These are phyloP conservation scores for Coemansia sp. DNA, from an alignment of 192 early-diverging fungal species.

Conservation along the genomic window DNA sequence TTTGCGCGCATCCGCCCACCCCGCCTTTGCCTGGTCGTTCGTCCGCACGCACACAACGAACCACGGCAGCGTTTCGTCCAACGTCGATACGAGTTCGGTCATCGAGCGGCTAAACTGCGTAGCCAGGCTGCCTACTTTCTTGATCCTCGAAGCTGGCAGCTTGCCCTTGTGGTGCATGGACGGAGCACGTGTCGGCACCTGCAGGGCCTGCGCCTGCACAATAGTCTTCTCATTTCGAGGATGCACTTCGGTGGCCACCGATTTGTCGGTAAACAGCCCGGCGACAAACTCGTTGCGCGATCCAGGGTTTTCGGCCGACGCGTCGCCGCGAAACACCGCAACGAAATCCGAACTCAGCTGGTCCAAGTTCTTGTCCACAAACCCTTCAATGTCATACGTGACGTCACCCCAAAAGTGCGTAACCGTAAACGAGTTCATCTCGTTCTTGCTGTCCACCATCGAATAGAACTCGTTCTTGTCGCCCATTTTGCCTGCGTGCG, in stretches of 20 bases:
- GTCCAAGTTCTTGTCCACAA: conserved; percentile 78
- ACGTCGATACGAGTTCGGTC: conserved; percentile 74
- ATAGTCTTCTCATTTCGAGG: conserved; percentile 73
- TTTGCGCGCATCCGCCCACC: conserved; percentile 65
- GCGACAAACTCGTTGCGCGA: conserved; percentile 77
- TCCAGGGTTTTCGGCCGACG: conserved; percentile 62
- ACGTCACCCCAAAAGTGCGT: conserved; percentile 76
- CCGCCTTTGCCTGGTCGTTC: conserved; percentile 68
- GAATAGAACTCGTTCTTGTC: conserved; percentile 39
- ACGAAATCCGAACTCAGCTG: conserved; percentile 84
- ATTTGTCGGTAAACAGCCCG: conserved; percentile 68
- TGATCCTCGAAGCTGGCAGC: conserved; percentile 58
- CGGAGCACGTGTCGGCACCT: conserved; percentile 76
- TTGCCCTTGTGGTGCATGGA: conserved; percentile 55
- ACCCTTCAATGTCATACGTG: conserved; percentile 78
- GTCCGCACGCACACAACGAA: conserved; percentile 78
- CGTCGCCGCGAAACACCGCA: conserved; percentile 72
- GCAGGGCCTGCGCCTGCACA: conserved; percentile 73
- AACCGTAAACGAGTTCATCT: conserved; percentile 67
- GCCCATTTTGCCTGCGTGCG: conserved; percentile 34
- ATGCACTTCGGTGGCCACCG: conserved; percentile 72
- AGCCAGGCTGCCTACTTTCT: conserved; percentile 43
- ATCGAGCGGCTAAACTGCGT: conserved; percentile 65
- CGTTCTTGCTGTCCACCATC: conserved; percentile 51
- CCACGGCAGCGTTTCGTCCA: conserved; percentile 80